phyloP scores from a whole-genome alignment of 1,284 basidiomycete species.

The Schizophyllum commune region DNA sequence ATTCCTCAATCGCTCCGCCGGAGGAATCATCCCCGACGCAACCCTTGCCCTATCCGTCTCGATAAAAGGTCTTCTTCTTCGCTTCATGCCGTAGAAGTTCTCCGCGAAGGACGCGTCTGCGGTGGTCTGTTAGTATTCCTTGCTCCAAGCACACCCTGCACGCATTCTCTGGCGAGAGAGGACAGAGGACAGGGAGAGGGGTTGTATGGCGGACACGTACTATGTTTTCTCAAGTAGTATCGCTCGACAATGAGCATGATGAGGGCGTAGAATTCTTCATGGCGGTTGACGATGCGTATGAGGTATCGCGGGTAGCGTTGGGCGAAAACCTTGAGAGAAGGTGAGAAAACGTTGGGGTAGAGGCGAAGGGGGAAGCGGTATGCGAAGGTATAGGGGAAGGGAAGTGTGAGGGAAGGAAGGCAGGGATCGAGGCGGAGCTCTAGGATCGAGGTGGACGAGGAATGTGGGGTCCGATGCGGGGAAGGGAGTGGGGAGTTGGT shows the following conservation, averaged over 20 bases:
- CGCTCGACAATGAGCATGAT: constrained; percentile 88
- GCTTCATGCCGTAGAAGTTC: constrained; percentile 87
- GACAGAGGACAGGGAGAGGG: too few species aligned
- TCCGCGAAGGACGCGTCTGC: constrained; percentile 86
- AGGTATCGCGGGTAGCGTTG: constrained; percentile 94
- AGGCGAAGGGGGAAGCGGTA: too few species aligned
- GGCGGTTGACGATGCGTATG: constrained; percentile 84
- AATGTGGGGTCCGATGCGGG: neutral
- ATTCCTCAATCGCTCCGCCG: constrained; percentile 54
- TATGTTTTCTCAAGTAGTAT: constrained; percentile 81
- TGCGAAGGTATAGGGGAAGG: too few species aligned
- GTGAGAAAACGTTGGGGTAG: constrained; percentile 3
- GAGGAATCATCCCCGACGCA: constrained; percentile 58
- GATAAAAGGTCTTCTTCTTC: constrained; percentile 65
- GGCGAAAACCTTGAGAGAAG: constrained; percentile 74
- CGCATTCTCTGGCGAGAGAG: too few species aligned
- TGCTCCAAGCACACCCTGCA: neutral
- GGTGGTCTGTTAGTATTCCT: neutral
- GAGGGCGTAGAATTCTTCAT: constrained; percentile 92
- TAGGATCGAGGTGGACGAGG: neutral
- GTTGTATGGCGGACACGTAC: too few species aligned
- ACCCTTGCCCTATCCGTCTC: constrained; percentile 56
- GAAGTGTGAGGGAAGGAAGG: neutral
- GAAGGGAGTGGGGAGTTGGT: neutral
- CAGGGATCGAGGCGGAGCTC: neutral